Evolutionary conservation across 805 yeast genomes (phyloP).

Genomic region (Yueomyces sinensis): DNA sequence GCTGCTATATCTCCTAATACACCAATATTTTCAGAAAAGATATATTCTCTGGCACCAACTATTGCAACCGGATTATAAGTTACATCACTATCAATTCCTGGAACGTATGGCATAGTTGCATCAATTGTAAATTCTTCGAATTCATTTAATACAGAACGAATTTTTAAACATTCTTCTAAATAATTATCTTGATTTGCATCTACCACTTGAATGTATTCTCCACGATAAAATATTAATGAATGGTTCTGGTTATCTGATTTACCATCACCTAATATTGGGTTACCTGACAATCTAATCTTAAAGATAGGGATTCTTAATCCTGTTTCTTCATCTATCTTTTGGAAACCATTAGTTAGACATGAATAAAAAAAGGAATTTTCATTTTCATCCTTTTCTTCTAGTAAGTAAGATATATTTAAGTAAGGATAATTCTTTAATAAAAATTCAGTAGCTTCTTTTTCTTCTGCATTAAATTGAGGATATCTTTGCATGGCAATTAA

Average conservation of each 20-base stretch:
- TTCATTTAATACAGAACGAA: constrained; percentile 76
- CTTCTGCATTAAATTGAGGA: constrained; percentile 49
- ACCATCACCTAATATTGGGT: constrained; percentile 94
- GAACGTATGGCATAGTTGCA: constrained; percentile 41
- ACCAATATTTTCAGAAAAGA: constrained; percentile 86
- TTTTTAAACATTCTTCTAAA: constrained; percentile 84
- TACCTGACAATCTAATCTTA: constrained; percentile 72
- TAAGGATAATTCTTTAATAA: constrained; percentile 65
- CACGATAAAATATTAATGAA: constrained; percentile 74
- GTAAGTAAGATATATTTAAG: constrained; percentile 40
- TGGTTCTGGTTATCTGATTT: constrained; percentile 93
- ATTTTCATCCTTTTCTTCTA: constrained; percentile 26
- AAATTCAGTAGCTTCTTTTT: constrained; percentile 52
- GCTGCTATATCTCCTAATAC: constrained; percentile 94
- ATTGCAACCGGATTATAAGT: constrained; percentile 83
- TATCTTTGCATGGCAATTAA: constrained; percentile 82
- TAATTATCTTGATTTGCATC: constrained; percentile 97
- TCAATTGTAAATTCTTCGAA: constrained; percentile 66
- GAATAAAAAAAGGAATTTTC: constrained; percentile 36
- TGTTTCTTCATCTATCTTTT: constrained; percentile 39
- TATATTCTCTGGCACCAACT: constrained; percentile 89
- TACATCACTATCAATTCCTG: constrained; percentile 32
- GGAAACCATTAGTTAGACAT: constrained; percentile 51
- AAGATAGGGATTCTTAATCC: constrained; percentile 48
- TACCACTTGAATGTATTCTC: constrained; percentile 87